These are phyloP conservation scores for Picochlorum sp. DNA, from an alignment of 139 green algal species.

Conservation along the genomic window DNA sequence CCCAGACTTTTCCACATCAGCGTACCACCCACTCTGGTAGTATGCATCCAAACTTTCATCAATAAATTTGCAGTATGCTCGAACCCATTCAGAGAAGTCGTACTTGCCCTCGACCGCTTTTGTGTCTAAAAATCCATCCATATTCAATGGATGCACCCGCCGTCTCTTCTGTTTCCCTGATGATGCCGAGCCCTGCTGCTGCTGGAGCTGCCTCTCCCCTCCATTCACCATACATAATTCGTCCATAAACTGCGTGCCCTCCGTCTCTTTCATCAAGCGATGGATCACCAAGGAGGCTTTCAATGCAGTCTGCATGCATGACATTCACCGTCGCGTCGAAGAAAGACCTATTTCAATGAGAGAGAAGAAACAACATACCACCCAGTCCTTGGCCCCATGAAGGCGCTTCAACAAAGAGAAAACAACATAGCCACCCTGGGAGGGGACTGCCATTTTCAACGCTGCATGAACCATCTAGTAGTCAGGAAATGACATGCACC, in stretches of 20 bases:
- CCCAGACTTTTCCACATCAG: conserved; percentile 29
- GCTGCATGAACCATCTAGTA: not conserved
- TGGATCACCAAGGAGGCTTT: conserved; percentile 83
- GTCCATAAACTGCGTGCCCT: conserved; percentile 55
- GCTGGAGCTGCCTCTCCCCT: not conserved
- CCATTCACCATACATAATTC: conserved; percentile 31
- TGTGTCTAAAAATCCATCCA: conserved; percentile 59
- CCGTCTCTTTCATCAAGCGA: conserved; percentile 47
- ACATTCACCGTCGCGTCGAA: not conserved
- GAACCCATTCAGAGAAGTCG: conserved; percentile 82
- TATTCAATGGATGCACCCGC: conserved; percentile 25
- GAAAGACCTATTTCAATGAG: too few relatives aligned
- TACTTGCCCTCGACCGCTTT: conserved; percentile 36
- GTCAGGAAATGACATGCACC: not conserved
- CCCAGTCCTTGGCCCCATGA: conserved; percentile 36
- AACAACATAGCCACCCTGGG: conserved; percentile 30
- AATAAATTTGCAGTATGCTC: conserved; percentile 84
- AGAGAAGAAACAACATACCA: not conserved
- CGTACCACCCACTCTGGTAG: conserved; percentile 34
- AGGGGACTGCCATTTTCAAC: not conserved
- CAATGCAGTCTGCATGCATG: conserved; percentile 34
- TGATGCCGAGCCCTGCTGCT: too few relatives aligned
- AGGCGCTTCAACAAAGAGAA: conserved; percentile 34
- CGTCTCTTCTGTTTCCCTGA: not conserved
- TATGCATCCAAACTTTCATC: conserved; percentile 71